phyloP scores from a whole-genome alignment of 129 eudicot genomes.

The Flaveria linearis region DNA sequence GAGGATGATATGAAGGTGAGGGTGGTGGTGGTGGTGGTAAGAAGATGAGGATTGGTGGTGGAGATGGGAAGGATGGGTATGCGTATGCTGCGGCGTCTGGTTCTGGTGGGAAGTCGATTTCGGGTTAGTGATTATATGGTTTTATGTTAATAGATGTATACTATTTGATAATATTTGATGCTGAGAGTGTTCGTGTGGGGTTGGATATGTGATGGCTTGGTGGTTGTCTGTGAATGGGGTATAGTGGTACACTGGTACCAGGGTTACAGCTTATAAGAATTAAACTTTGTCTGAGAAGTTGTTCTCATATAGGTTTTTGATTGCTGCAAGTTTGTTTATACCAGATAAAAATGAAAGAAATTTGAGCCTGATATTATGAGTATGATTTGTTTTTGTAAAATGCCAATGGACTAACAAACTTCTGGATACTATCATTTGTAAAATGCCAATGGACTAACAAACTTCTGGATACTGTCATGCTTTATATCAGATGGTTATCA shows the following conservation, averaged over 20 bases:
- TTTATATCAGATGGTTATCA: not conserved
- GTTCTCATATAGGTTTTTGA: not conserved
- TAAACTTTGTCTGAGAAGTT: not conserved
- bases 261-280: too few species aligned
- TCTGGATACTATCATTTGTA: not conserved
- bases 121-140: constrained; percentile 46
- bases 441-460: constrained; percentile 7
- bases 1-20: constrained; percentile 52
- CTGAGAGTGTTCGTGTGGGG: not conserved
- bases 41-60: constrained; percentile 53
- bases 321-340: not conserved
- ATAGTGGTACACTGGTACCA: too few species aligned
- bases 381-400: constrained; percentile 1
- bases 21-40: constrained; percentile 39
- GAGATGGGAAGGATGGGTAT: constrained; percentile 46
- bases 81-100: constrained; percentile 49
- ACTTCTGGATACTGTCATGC: not conserved
- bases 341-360: not conserved
- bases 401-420: constrained; percentile 8
- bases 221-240: too few species aligned
- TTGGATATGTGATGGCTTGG: not conserved
- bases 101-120: constrained; percentile 57
- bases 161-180: not conserved
- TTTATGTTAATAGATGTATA: not conserved
- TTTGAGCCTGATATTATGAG: not conserved